phyloP scores from a whole-genome alignment of 208 protist genomes.

The Kentomonas sorsogonicus region DNA sequence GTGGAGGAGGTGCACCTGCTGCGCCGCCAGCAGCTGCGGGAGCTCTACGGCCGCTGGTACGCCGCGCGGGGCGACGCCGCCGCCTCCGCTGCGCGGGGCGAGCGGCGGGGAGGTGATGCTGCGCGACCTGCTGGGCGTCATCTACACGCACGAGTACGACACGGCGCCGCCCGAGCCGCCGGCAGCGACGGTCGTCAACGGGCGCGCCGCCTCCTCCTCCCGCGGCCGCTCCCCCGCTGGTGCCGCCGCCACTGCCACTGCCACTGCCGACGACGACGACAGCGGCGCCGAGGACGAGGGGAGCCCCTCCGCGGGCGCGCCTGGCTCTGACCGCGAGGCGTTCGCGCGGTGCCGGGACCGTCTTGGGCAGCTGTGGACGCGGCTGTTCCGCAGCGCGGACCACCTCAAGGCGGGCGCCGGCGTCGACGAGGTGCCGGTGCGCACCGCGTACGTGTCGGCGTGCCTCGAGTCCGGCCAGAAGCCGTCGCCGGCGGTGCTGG shows the following conservation, averaged over 20 bases:
- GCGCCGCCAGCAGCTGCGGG: slow-evolving; percentile 23
- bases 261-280: neutral
- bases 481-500: slow-evolving; percentile 38
- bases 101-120: slow-evolving; percentile 53
- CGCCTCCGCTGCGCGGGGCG: too few relatives aligned
- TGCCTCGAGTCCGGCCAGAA: slow-evolving; percentile 37
- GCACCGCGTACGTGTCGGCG: slow-evolving; percentile 51
- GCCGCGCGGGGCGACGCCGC: too few relatives aligned
- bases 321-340: too few relatives aligned
- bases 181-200: neutral
- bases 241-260: neutral
- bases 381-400: too few relatives aligned
- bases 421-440: slow-evolving; percentile 30
- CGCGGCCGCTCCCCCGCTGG: too few relatives aligned
- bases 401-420: too few relatives aligned
- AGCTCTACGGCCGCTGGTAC: slow-evolving; percentile 47
- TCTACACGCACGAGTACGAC: slow-evolving; percentile 62
- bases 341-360: too few relatives aligned
- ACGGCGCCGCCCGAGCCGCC: neutral
- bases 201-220: neutral
- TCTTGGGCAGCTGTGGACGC: too few relatives aligned
- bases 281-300: neutral
- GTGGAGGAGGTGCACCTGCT: neutral
- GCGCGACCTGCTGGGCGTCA: slow-evolving; percentile 33
- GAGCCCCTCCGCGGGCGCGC: too few relatives aligned